Conservation (phyloP, 192 early-diverging fungal species). For the Backusella circina region DNA sequence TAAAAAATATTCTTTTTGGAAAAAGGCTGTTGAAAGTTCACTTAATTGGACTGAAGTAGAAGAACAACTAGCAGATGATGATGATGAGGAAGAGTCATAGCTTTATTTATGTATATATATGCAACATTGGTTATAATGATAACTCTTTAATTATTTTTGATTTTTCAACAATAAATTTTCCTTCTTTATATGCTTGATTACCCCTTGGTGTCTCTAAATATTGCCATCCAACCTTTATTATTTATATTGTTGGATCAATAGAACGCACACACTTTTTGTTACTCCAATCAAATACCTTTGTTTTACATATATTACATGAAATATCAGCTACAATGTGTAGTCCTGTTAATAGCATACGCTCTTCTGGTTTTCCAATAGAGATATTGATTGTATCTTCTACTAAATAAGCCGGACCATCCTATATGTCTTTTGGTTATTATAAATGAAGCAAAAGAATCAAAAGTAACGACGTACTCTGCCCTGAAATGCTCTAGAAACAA, state of each 20-base stretch:
- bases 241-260: background rate
- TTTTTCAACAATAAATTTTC: conserved; percentile 55
- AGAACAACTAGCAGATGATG: background rate
- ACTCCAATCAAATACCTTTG: too few species aligned
- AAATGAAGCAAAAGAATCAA: background rate
- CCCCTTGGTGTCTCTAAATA: conserved; percentile 54
- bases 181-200: conserved; percentile 57
- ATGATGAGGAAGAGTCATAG: background rate
- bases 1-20: conserved; percentile 59
- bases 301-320: conserved; percentile 44
- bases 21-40: conserved; percentile 71
- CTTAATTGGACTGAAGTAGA: conserved; percentile 50
- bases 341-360: conserved; percentile 54
- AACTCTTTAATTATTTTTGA: conserved; percentile 50
- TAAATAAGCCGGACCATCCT: conserved; percentile 54
- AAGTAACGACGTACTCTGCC: conserved; percentile 12
- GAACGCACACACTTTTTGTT: background rate
- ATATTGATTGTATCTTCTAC: conserved; percentile 52
- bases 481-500: conserved; percentile 51
- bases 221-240: conserved; percentile 48
- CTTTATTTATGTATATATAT: background rate
- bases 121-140: background rate
- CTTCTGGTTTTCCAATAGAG: conserved; percentile 47
- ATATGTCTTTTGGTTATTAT: background rate
- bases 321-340: conserved; percentile 58